Base-by-base conservation (phyloP, 306 rosid genomes). In the Cicer chorassanicum region DNA sequence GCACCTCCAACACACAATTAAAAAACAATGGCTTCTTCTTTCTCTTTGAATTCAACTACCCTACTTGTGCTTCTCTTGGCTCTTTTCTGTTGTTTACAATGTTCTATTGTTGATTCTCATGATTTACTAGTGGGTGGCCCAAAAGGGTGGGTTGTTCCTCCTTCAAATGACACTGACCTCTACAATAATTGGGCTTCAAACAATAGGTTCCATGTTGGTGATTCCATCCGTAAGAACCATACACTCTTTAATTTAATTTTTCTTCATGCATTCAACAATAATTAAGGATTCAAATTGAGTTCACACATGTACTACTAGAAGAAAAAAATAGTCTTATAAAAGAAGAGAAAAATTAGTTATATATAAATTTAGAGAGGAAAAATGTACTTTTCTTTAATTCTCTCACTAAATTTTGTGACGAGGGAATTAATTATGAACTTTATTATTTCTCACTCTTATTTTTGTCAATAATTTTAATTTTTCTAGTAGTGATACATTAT, bases 111-210 rank as follows among this genome's bases (percentile, higher is more conserved):
- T 18, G 78, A 77, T 43, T 82, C 88, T 48, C 74, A 77, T 2
- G 93, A 91, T 81, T 94, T 84, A 86, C 86, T 87, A 79, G 98
- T 90, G 3, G 98, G 97, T 46, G 96, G 82, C 73, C 13, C 72
- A 43, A 70, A 81, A 49, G 96, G 91, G 9, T 94, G 97, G 98
- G 68, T 78, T 6, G 91, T 94, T 10, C 97, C 98, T 7, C 86
- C 89, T 0, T 11, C 86, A 38, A 91, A 91, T 61, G 89, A 87
- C 84, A 88, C 74, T 77, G 67, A 85, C 62, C 39, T 80, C 84
- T 91, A 82, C 88, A 92, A 87, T 61, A 81, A 76, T 7, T 94
- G 98, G 98, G 97, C 98, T 78, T 88, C 97, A 1, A 75, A 79
- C 77, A 86, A 90, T 81, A 80, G 97, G 73, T 94, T 94, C 86